phyloP scores from a whole-genome alignment of 805 yeast species.

The Novakomyces olei region DNA sequence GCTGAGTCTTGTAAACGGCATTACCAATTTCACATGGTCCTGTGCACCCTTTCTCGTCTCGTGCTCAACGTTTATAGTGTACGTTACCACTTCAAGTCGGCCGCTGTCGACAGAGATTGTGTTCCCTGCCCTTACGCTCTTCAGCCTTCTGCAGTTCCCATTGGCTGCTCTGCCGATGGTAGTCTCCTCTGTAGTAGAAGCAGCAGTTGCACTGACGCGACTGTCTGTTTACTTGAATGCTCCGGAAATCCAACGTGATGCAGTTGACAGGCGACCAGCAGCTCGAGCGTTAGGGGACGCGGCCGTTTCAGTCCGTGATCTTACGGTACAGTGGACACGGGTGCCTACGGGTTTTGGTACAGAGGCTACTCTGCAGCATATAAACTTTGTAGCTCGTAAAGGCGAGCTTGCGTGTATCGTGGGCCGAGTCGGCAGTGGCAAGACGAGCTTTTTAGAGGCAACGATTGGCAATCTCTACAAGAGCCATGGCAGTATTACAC shows the following conservation, averaged over 20 bases:
- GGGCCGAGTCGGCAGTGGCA: conserved; percentile 81
- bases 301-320: conserved; percentile 19
- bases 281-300: conserved; percentile 50
- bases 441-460: conserved; percentile 60
- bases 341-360: conserved; percentile 37
- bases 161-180: conserved; percentile 82
- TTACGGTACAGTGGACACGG: conserved; percentile 35
- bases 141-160: conserved; percentile 78
- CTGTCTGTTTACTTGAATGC: conserved; percentile 48
- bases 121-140: conserved; percentile 64
- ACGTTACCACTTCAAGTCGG: conserved; percentile 33
- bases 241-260: conserved; percentile 59
- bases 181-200: conserved; percentile 65
- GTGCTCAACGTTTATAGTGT: conserved; percentile 70
- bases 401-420: conserved; percentile 70
- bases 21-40: conserved; percentile 55
- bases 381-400: conserved; percentile 41
- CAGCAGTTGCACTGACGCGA: conserved; percentile 37
- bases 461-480: conserved; percentile 65
- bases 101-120: conserved; percentile 79
- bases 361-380: conserved; percentile 44
- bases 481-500: conserved; percentile 45
- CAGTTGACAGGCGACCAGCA: conserved; percentile 35
- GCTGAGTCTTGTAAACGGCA: conserved; percentile 52
- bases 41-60: conserved; percentile 79